Evolutionary conservation across 192 early-diverging fungal species (phyloP), one percentile per base, ranked within the genome.

Genomic region (Rhizoclosmatium globosum): DNA sequence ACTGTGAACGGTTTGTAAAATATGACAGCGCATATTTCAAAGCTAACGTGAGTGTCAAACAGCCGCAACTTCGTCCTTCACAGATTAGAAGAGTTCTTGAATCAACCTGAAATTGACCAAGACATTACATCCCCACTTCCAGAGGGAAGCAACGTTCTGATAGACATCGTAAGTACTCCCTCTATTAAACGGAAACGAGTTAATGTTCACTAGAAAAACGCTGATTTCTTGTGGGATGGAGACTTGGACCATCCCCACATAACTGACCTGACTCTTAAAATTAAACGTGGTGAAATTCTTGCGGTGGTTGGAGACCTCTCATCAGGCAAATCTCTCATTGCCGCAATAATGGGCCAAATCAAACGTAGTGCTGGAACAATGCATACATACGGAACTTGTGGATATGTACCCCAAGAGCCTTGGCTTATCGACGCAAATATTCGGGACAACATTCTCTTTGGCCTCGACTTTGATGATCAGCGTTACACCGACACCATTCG

Each of bases 401-500:
- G 87, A 17, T 94, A 88, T 81, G 87, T 91, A 7, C 89, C 91
- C 38, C 89, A 92, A 50, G 91, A 92, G 66, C 90, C 92, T 1
- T 94, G 93, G 91, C 74, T 93, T 3, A 77, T 94, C 72, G 93
- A 93, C 73, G 89, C 86, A 1, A 89, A 91, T 1, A 77, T 96
- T 17, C 87, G 90, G 13, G 93, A 93, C 41, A 96, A 96, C 69
- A 92, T 96, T 81, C 47, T 95, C 41, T 95, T 96, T 87, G 94
- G 95, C 0, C 83, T 85, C 4, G 80, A 84, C 0, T 91, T 78
- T 60, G 90, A 96, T 60, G 85, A 84, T 50, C 74, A 82, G 64
- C 77, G 70, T 13, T 96, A 93, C 82, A 71, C 83, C 57, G 88
- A 90, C 31, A 87, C 91, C 46, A 68, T 96, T 2, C 84, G 89